Percentiles rank a stretch among this genome's conserved stretches.
Conservation (phyloP, 2,329 filamentous ascomycete genomes). For the Apiospora kogelbergensis region DNA sequence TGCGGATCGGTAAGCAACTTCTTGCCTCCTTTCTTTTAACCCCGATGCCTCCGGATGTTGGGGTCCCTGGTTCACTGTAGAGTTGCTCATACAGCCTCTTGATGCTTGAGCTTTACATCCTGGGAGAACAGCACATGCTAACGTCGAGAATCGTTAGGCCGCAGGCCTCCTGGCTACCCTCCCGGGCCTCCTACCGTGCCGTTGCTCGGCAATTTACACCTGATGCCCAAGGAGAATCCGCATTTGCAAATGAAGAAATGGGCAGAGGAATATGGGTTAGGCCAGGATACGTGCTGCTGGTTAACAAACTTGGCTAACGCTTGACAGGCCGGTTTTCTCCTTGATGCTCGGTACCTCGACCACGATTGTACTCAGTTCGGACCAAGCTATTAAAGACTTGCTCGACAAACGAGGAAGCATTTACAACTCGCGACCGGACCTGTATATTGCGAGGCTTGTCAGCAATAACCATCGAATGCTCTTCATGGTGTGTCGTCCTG, state of each 20-base stretch:
- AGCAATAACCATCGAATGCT: slow-evolving; percentile 19
- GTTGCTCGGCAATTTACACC: slow-evolving; percentile 51
- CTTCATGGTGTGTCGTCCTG: slow-evolving; percentile 18
- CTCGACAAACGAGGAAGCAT: slow-evolving; percentile 49
- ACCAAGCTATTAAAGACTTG: slow-evolving; percentile 48
- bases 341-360: slow-evolving; percentile 49
- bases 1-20: background rate
- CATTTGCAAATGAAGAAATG: slow-evolving; percentile 52
- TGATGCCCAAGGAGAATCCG: slow-evolving; percentile 41
- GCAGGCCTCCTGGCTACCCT: slow-evolving; percentile 37
- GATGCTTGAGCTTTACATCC: too few relatives aligned
- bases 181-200: slow-evolving; percentile 52
- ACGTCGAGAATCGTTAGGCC: slow-evolving; percentile 15
- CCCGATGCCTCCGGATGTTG: background rate
- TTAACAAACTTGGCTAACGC: background rate
- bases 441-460: slow-evolving; percentile 42
- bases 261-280: slow-evolving; percentile 47
- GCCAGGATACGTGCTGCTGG: background rate
- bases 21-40: background rate
- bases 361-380: slow-evolving; percentile 46
- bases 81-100: background rate
- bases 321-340: slow-evolving; percentile 42
- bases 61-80: background rate
- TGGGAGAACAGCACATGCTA: background rate
- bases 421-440: slow-evolving; percentile 45